phyloP scores from a whole-genome alignment of 2,329 filamentous ascomycete species.

The Penicillium sp. region DNA sequence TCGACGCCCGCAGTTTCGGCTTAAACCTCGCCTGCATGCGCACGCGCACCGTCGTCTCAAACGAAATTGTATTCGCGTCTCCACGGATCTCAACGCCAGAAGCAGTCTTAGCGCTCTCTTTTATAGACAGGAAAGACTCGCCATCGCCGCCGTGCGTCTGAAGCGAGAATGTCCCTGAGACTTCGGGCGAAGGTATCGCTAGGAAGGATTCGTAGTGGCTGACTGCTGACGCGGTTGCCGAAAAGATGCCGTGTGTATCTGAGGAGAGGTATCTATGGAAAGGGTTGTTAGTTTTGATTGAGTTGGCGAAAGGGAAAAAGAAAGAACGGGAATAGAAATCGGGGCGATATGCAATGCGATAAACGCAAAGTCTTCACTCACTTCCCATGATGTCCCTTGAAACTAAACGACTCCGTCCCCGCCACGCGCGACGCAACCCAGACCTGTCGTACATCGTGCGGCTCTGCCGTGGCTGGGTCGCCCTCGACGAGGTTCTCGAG shows the following conservation, averaged over 20 bases:
- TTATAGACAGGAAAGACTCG: slow-evolving; percentile 60
- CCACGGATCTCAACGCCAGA: slow-evolving; percentile 60
- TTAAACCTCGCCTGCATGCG: slow-evolving; percentile 96
- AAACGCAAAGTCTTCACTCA: slow-evolving; percentile 30
- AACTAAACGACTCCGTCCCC: slow-evolving; percentile 70
- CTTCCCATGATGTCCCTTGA: slow-evolving; percentile 86
- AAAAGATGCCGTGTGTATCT: slow-evolving; percentile 71
- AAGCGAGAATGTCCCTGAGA: slow-evolving; percentile 63
- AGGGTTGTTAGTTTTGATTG: background rate
- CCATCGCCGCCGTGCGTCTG: slow-evolving; percentile 53
- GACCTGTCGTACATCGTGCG: slow-evolving; percentile 89
- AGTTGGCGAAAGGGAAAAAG: background rate
- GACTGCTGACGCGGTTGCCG: slow-evolving; percentile 70
- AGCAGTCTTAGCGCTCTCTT: slow-evolving; percentile 44
- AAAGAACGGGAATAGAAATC: background rate
- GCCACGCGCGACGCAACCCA: slow-evolving; percentile 81
- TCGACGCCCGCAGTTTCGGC: slow-evolving; percentile 66
- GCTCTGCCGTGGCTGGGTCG: slow-evolving; percentile 76
- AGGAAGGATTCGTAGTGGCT: slow-evolving; percentile 74
- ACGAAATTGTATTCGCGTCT: slow-evolving; percentile 59
- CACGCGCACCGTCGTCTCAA: slow-evolving; percentile 65
- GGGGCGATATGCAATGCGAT: background rate
- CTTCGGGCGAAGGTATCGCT: slow-evolving; percentile 53
- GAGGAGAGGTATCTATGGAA: slow-evolving; percentile 67
- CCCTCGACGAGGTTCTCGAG: slow-evolving; percentile 83